Base-by-base conservation (phyloP, 345 rosid species). In the Clarkia xantiana region DNA sequence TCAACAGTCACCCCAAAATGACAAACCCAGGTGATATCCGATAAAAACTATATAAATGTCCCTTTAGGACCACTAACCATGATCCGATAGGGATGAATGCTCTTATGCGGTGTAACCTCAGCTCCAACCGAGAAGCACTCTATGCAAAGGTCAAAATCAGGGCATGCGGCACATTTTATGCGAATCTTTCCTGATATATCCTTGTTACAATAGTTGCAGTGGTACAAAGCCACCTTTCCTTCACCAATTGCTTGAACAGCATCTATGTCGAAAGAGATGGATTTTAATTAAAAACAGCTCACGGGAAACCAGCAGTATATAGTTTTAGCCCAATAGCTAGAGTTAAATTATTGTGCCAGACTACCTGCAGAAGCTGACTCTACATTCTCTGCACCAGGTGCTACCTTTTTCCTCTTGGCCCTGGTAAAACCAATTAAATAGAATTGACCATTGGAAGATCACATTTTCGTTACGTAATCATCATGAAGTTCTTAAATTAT, bases 101-200 rank as follows among this genome's bases (percentile, higher is more conserved):
- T 55, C 72, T 73, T 80, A 58, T 86, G 96, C 55, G 85, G 81
- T 58, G 34, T 58, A 52, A 79, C 70, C 56, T 91, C 90, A 66
- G 77, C 94, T 52, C 96, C 94, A n/a, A 84, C 81, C 45, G 74
- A 77, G 40, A 84, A 86, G 59, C 98, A 91, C 62, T 84, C 96
- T 4, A 91, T 56, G 57, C 98, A 91, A 57, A 91, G 98, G 65
- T 91, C 96, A 64, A 81, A 91, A 73, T 86, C 93, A 6, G 72
- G 64, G 58, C 98, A 91, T 34, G 76, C 52, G 22, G 87, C 96
- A 65, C 96, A 86, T 67, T 75, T 91, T 44, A 86, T 69, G 36
- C 96, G 96, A 66, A 91, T 62, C 73, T 67, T 60, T 40, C 93
- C 94, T n/a, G 94, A 76, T 9, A 91, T 49, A 62, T 91, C 93